Percentiles rank a stretch among this genome's conserved stretches.
Conservation (phyloP, 2,329 filamentous ascomycete genomes). For the Clathrospora elynae region DNA sequence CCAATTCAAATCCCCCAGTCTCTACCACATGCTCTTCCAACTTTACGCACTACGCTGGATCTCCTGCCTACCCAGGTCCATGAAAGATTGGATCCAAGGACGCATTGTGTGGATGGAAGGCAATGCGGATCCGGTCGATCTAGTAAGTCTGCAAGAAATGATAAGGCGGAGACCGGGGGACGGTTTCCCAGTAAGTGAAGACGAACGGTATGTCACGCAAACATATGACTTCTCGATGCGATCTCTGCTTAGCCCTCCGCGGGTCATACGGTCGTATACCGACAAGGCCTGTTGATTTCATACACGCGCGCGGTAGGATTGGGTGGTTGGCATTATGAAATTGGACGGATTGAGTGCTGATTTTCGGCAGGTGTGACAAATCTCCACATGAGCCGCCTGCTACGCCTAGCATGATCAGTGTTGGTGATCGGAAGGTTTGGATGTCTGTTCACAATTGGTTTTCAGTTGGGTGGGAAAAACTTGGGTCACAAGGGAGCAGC, state of each 20-base stretch:
- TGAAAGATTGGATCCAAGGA: slow-evolving; percentile 23
- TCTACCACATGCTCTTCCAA: slow-evolving; percentile 31
- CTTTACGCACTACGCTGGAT: slow-evolving; percentile 22
- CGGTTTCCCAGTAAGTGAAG: slow-evolving; percentile 10
- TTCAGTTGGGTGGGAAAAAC: slow-evolving; percentile 1
- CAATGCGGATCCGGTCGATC: slow-evolving; percentile 16
- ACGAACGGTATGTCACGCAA: slow-evolving; percentile 6
- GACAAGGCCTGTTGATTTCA: too few relatives aligned
- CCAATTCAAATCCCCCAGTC: slow-evolving; percentile 9
- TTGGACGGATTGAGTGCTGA: too few relatives aligned
- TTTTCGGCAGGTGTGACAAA: too few relatives aligned
- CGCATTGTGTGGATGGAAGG: slow-evolving; percentile 25
- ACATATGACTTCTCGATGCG: neutral
- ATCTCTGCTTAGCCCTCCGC: too few relatives aligned
- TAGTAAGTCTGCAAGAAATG: slow-evolving; percentile 19
- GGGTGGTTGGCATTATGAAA: too few relatives aligned
- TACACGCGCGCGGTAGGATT: too few relatives aligned
- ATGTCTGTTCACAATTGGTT: slow-evolving; percentile 1
- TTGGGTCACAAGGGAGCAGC: neutral
- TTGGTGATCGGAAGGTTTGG: neutral
- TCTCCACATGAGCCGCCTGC: neutral
- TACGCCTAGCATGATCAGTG: neutral
- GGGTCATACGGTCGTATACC: too few relatives aligned
- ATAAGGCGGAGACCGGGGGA: slow-evolving; percentile 13
- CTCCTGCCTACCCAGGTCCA: slow-evolving; percentile 10